Evolutionary conservation across 371 early-diverging fungal genomes (phyloP).

Genomic region (Mortierella sp.): DNA sequence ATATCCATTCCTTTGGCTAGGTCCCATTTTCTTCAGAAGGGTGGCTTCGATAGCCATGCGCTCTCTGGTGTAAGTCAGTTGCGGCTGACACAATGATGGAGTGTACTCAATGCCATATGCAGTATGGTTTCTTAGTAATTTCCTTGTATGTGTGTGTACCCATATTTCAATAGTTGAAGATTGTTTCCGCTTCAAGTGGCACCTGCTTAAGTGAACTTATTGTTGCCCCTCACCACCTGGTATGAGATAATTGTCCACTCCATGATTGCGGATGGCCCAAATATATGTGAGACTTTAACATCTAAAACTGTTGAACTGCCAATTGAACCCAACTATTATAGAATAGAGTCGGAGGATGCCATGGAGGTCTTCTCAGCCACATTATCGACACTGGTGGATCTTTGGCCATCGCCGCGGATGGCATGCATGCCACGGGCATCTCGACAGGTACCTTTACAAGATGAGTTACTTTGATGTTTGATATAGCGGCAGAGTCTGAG

Average conservation of each 20-base stretch:
- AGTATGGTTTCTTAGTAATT: not conserved
- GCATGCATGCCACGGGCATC: constrained; percentile 70
- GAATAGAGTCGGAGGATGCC: constrained; percentile 70
- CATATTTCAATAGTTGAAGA: constrained; percentile 57
- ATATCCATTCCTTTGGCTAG: constrained; percentile 10
- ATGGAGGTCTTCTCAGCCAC: constrained; percentile 73
- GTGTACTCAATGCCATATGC: not conserved
- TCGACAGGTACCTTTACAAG: constrained; percentile 64
- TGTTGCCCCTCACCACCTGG: constrained; percentile 68
- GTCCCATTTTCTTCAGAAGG: constrained; percentile 40
- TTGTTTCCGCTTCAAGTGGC: constrained; percentile 59
- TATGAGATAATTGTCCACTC: constrained; percentile 24
- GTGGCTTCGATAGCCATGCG: constrained; percentile 52
- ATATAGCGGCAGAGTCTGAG: not conserved
- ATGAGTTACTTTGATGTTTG: not conserved
- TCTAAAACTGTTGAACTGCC: not conserved
- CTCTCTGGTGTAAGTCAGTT: constrained; percentile 37
- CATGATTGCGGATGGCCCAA: too few species aligned
- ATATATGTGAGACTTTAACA: too few species aligned
- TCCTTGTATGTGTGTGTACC: not conserved
- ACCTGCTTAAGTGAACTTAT: constrained; percentile 61
- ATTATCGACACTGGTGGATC: constrained; percentile 75
- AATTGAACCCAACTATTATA: constrained; percentile 24
- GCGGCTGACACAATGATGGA: not conserved
- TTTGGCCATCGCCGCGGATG: constrained; percentile 69